Evolutionary conservation across 2,329 filamentous ascomycete species (phyloP).

Genomic region (Penicillium sp.): DNA sequence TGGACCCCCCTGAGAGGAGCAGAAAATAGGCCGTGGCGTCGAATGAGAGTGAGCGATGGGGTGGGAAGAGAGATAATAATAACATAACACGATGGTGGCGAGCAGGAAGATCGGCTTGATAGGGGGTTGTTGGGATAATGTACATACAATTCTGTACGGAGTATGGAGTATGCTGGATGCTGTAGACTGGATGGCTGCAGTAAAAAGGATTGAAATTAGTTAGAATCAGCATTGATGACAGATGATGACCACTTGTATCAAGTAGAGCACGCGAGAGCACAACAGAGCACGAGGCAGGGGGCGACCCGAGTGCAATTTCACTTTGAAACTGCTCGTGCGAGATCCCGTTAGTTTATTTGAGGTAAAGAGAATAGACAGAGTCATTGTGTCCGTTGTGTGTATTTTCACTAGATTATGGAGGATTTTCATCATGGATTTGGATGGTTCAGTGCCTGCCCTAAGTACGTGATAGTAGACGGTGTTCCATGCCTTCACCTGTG

Average conservation of each 20-base stretch:
- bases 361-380: not conserved
- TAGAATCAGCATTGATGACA: too few relatives aligned
- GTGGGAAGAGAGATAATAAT: not conserved
- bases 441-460: too few relatives aligned
- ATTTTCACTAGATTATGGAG: too few relatives aligned
- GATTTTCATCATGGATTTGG: too few relatives aligned
- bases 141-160: too few relatives aligned
- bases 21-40: slow-evolving; percentile 4
- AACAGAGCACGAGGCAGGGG: slow-evolving; percentile 24
- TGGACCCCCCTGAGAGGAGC: not conserved
- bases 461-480: too few relatives aligned
- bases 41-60: not conserved
- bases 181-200: too few relatives aligned
- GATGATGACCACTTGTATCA: too few relatives aligned
- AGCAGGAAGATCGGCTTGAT: slow-evolving; percentile 4
- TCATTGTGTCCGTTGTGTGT: too few relatives aligned
- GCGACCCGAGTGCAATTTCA: slow-evolving; percentile 15
- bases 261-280: not conserved
- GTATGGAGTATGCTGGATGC: too few relatives aligned
- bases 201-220: too few relatives aligned
- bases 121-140: not conserved
- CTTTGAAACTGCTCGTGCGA: slow-evolving; percentile 21
- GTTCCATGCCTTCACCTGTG: too few relatives aligned
- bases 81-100: not conserved
- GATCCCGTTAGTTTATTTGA: slow-evolving; percentile 8